These are phyloP conservation scores for Diplodia intermedia DNA, from an alignment of 2,329 filamentous ascomycete species.

Conservation along the genomic window DNA sequence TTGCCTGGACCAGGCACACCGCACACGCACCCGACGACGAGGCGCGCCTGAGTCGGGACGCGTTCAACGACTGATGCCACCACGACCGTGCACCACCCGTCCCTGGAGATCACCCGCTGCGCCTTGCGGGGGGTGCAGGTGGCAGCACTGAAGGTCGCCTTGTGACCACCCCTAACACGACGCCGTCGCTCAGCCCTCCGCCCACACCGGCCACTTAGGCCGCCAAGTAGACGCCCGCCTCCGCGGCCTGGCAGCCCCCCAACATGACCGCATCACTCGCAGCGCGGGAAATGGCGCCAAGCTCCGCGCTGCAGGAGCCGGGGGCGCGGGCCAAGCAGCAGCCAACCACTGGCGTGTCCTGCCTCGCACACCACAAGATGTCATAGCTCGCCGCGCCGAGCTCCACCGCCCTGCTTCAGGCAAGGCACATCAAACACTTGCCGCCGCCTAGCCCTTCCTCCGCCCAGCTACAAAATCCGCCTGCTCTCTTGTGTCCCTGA, in stretches of 20 bases:
- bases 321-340: not conserved
- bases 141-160: not conserved
- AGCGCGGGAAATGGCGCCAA: not conserved
- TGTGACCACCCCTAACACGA: not conserved
- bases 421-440: constrained; percentile 1
- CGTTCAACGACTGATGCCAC: not conserved
- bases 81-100: constrained; percentile 7
- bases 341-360: constrained; percentile 9
- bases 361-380: constrained; percentile 4
- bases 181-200: not conserved
- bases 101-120: constrained; percentile 27
- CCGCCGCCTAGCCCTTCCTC: not conserved
- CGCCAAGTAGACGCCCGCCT: not conserved
- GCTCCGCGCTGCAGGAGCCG: constrained; percentile 2
- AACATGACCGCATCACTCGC: constrained; percentile 18
- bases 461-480: constrained; percentile 1
- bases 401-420: constrained; percentile 3
- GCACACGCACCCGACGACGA: not conserved
- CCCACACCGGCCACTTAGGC: not conserved
- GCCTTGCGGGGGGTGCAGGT: constrained; percentile 3
- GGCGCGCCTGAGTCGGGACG: too few relatives aligned
- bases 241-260: not conserved
- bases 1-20: not conserved
- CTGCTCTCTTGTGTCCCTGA: not conserved
- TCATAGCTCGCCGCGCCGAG: constrained; percentile 4